Evolutionary conservation across 805 yeast species (phyloP).

Genomic region (Maudiozyma bulderi): DNA sequence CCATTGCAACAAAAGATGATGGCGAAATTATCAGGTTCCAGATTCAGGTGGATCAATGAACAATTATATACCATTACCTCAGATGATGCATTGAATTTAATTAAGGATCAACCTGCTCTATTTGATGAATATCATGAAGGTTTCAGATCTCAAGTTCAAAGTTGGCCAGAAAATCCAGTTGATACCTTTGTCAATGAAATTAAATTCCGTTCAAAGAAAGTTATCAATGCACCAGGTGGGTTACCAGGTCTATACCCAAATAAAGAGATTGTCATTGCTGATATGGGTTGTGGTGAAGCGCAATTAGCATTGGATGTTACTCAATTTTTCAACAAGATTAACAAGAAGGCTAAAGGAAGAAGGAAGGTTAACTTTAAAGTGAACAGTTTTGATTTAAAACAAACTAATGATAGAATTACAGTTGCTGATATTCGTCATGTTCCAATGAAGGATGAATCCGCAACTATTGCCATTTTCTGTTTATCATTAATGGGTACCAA

Average conservation of each 20-base stretch:
- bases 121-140: slow-evolving; percentile 95
- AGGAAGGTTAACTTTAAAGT: slow-evolving; percentile 45
- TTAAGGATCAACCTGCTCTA: slow-evolving; percentile 72
- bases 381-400: slow-evolving; percentile 85
- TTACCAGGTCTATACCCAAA: slow-evolving; percentile 55
- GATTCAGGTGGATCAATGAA: slow-evolving; percentile 97
- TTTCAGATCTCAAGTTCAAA: slow-evolving; percentile 85
- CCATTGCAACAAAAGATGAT: slow-evolving; percentile 93
- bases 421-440: slow-evolving; percentile 95
- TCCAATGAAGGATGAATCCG: slow-evolving; percentile 70
- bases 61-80: slow-evolving; percentile 86
- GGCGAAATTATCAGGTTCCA: slow-evolving; percentile 86
- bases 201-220: slow-evolving; percentile 45
- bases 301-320: slow-evolving; percentile 63
- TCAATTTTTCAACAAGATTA: slow-evolving; percentile 34
- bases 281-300: slow-evolving; percentile 99
- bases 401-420: slow-evolving; percentile 79
- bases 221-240: slow-evolving; percentile 94
- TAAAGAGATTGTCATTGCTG: slow-evolving; percentile 72
- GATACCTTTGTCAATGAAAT: slow-evolving; percentile 73
- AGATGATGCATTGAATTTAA: slow-evolving; percentile 59
- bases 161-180: slow-evolving; percentile 99
- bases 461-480: slow-evolving; percentile 86
- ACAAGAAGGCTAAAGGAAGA: slow-evolving; percentile 28
- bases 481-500: slow-evolving; percentile 96